Conservation (phyloP, 768 basidiomycete species). For the Xerocomus spinulosus region DNA sequence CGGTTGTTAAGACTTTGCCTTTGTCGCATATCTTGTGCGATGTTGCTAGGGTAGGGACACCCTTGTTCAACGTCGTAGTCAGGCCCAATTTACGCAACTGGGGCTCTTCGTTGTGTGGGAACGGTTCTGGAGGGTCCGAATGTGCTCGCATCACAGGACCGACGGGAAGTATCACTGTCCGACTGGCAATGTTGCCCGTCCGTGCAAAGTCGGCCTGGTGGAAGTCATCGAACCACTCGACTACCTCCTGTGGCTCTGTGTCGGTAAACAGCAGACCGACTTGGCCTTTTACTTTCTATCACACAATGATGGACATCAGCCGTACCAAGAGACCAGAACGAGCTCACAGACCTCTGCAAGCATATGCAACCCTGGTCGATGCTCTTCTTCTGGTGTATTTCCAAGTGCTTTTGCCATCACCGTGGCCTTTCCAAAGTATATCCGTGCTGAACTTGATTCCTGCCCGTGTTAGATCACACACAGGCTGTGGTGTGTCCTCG, state of each 20-base stretch:
- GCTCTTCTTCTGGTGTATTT: slow-evolving; percentile 80
- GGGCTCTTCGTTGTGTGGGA: slow-evolving; percentile 97
- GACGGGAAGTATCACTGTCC: slow-evolving; percentile 69
- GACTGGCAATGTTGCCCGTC: slow-evolving; percentile 72
- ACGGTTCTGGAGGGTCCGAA: slow-evolving; percentile 79
- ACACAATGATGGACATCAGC: slow-evolving; percentile 2
- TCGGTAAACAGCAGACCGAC: slow-evolving; percentile 92
- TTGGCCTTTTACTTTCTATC: slow-evolving; percentile 89
- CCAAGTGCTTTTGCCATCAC: slow-evolving; percentile 98
- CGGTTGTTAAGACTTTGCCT: slow-evolving; percentile 72
- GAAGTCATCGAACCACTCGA: slow-evolving; percentile 93
- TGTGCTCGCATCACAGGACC: slow-evolving; percentile 83
- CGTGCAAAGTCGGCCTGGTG: slow-evolving; percentile 88
- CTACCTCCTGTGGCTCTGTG: slow-evolving; percentile 82
- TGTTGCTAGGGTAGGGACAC: slow-evolving; percentile 76
- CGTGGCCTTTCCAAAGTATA: slow-evolving; percentile 81
- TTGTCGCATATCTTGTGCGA: slow-evolving; percentile 84
- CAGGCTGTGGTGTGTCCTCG: background rate
- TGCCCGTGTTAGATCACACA: slow-evolving; percentile 12
- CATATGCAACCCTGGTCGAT: slow-evolving; percentile 69
- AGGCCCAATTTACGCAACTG: slow-evolving; percentile 92
- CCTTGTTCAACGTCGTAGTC: slow-evolving; percentile 76
- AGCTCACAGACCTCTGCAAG: slow-evolving; percentile 66
- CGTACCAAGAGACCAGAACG: background rate
- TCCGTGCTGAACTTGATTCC: slow-evolving; percentile 55